Base-by-base conservation (phyloP, 768 basidiomycete species). In the Dioszegia hungarica region DNA sequence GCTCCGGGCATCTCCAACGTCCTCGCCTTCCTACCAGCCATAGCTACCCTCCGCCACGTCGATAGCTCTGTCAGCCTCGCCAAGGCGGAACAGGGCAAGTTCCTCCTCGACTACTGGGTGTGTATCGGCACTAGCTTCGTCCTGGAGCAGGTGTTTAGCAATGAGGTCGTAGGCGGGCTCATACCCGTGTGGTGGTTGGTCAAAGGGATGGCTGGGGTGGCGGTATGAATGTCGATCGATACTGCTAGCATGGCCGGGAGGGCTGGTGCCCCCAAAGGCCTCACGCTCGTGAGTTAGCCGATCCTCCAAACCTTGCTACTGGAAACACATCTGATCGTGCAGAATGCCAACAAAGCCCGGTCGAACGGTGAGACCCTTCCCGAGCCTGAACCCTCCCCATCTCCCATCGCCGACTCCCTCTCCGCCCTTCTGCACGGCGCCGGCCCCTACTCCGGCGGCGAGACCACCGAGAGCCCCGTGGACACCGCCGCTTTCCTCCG, bases 111-210 rank as follows among this genome's bases (percentile, higher is more conserved):
- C 25, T 44, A 54, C 22, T 54, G 52, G 52, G 37, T 54, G 9
- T 43, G 38, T n/a, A n/a, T 41, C 25, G 52, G 52, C n/a, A 54
- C 52, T 14, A 31, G 27, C 25, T 41, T 54, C 15, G 52, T 44
- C 20, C 14, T 44, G 11, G 52, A 54, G 52, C 38, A 45, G 38
- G 19, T 54, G 3, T 12, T 54, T n/a, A 15, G 25, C 37, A 15
- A 31, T 17, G 40, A 20, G 15, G n/a, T 54, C n/a, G n/a, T 54
- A 9, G 52, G 41, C 5, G 27, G 33, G 1, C 17, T 54, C 28
- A 24, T 54, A 15, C 52, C 52, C 17, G 25, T 54, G 6, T 54
- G 52, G 52, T 54, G 52, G 52, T 28, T 54, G 17, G 27, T 54
- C 25, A 54, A 41, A 54, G 52, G 39, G 5, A 45, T 44, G 29